These are phyloP conservation scores for Phytophthora sansomeana DNA, from an alignment of 352 stramenopile genomes.

Conservation along the genomic window DNA sequence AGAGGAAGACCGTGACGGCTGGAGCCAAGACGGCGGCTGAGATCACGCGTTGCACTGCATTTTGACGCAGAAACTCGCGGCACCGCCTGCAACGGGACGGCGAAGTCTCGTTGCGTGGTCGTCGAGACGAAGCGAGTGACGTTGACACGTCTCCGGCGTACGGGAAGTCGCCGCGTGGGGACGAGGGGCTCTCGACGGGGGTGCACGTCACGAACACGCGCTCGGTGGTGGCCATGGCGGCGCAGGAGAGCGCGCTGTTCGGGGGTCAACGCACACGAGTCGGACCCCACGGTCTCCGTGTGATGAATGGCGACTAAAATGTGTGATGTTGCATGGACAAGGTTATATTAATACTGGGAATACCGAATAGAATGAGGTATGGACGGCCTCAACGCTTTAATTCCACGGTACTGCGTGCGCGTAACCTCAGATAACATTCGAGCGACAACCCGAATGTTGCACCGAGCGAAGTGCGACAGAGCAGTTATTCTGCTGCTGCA, in stretches of 20 bases:
- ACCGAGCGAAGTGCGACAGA: too few relatives aligned
- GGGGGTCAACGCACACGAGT: constrained; percentile 3
- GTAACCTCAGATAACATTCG: too few relatives aligned
- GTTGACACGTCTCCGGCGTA: constrained; percentile 12
- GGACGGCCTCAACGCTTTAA: too few relatives aligned
- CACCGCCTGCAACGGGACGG: constrained; percentile 10
- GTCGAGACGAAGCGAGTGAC: constrained; percentile 9
- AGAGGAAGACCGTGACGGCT: constrained; percentile 71
- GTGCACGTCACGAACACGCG: constrained; percentile 1
- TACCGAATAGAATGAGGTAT: too few relatives aligned
- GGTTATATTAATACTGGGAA: too few relatives aligned
- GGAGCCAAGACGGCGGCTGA: constrained; percentile 64
- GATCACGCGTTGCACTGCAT: constrained; percentile 65
- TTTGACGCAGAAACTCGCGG: constrained; percentile 39
- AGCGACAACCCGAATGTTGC: too few relatives aligned
- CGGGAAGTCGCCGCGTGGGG: constrained; percentile 6
- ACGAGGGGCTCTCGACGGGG: not conserved
- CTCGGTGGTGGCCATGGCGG: not conserved
- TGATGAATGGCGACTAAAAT: constrained; percentile 28
- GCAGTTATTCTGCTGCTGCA: too few relatives aligned
- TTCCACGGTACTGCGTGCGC: too few relatives aligned
- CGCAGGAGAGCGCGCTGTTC: not conserved
- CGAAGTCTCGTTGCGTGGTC: constrained; percentile 2
- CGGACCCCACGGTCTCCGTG: not conserved
- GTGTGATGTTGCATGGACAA: not conserved